Evolutionary conservation across 2,329 filamentous ascomycete species (phyloP).

Genomic region (Immersiporthe knoxdaviesiana): DNA sequence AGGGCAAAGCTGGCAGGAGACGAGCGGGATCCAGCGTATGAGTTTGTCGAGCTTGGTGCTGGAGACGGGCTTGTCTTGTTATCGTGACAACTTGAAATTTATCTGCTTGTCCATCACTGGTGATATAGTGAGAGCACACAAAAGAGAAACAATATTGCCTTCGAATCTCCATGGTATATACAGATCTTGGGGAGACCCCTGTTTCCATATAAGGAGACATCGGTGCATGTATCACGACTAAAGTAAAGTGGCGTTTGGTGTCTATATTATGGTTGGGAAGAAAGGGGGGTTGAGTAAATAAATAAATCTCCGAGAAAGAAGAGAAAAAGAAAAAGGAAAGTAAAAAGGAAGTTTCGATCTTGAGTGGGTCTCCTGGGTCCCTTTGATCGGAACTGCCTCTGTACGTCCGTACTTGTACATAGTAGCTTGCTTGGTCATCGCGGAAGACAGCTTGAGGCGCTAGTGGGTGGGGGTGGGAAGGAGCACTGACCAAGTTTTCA

Average conservation of each 20-base stretch:
- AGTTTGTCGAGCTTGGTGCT: conserved; percentile 58
- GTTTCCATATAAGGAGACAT: background rate
- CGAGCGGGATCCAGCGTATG: conserved; percentile 44
- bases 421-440: conserved; percentile 9
- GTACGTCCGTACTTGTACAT: no score
- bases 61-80: conserved; percentile 58
- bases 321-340: background rate
- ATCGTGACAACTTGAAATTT: conserved; percentile 38
- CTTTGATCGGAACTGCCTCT: no score
- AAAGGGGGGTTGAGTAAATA: no score
- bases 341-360: background rate
- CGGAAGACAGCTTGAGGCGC: background rate
- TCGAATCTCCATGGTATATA: no score
- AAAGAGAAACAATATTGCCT: background rate
- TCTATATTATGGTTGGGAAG: no score
- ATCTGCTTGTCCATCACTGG: background rate
- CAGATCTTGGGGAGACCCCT: background rate
- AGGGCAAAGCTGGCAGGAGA: conserved; percentile 34
- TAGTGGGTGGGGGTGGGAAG: background rate
- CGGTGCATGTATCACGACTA: background rate
- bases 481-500: conserved; percentile 11
- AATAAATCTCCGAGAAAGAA: no score
- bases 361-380: background rate
- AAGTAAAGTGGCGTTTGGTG: background rate
- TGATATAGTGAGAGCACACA: background rate